Evolutionary conservation across 768 basidiomycete genomes (phyloP).

Genomic region (Tubosaeta brunneosetosa): DNA sequence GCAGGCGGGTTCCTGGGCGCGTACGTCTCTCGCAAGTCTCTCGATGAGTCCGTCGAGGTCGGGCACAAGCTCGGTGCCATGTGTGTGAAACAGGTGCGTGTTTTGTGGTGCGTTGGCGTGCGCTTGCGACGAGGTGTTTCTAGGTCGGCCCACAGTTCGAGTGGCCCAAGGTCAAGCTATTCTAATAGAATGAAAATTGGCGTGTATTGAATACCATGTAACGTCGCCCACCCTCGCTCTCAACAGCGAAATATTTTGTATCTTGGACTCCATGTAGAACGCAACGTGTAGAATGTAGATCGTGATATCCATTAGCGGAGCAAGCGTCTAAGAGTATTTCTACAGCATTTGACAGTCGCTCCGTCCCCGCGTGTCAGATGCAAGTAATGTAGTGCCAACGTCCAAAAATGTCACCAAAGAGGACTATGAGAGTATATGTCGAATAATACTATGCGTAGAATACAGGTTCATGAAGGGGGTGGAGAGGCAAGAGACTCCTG

Average conservation of each 20-base stretch:
- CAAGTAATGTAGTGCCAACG: constrained; percentile 22
- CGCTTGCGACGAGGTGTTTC: not conserved
- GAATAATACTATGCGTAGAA: constrained; percentile 21
- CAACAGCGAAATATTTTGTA: constrained; percentile 34
- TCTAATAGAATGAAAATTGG: constrained; percentile 22
- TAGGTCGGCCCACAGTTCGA: constrained; percentile 54
- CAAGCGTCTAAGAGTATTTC: constrained; percentile 11
- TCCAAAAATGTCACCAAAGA: constrained; percentile 9
- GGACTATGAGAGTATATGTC: constrained; percentile 18
- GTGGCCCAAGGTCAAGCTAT: constrained; percentile 52
- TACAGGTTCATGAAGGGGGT: constrained; percentile 46
- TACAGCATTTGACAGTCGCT: constrained; percentile 11
- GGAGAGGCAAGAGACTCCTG: constrained; percentile 69
- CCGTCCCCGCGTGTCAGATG: constrained; percentile 15
- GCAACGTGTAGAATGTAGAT: constrained; percentile 2
- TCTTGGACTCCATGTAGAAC: constrained; percentile 32
- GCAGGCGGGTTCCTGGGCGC: constrained; percentile 95
- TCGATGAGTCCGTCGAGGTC: constrained; percentile 73
- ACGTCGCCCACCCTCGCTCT: constrained; percentile 28
- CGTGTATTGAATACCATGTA: constrained; percentile 1
- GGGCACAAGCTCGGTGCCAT: constrained; percentile 86
- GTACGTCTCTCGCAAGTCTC: constrained; percentile 66
- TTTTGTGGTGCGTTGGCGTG: not conserved
- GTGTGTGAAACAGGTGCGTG: constrained; percentile 72
- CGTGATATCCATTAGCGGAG: constrained; percentile 20